These are phyloP conservation scores for Hypoxylon intermedium DNA, from an alignment of 495 filamentous ascomycete species.

Conservation along the genomic window DNA sequence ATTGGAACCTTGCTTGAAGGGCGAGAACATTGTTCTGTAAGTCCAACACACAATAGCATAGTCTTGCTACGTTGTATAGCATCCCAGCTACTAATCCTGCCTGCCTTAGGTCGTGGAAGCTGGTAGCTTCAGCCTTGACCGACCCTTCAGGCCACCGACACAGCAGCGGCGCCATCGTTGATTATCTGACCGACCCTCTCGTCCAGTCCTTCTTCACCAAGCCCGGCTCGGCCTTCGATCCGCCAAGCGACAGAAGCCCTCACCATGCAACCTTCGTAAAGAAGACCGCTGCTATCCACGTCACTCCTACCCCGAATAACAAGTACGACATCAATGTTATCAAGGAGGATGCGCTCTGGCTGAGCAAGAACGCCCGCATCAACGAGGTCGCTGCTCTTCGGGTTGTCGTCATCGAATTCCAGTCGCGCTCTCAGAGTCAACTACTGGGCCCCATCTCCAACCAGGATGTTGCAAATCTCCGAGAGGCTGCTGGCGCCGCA, in stretches of 20 bases:
- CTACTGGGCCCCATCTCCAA: slow-evolving; percentile 70
- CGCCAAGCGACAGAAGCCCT: slow-evolving; percentile 50
- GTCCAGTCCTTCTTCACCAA: slow-evolving; percentile 69
- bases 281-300: slow-evolving; percentile 89
- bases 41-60: slow-evolving; percentile 17
- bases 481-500: slow-evolving; percentile 67
- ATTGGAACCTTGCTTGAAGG: slow-evolving; percentile 55
- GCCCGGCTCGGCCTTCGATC: slow-evolving; percentile 67
- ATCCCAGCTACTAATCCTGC: slow-evolving; percentile 26
- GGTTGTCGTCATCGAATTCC: slow-evolving; percentile 82
- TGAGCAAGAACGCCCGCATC: slow-evolving; percentile 76
- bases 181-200: slow-evolving; percentile 72
- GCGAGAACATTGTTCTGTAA: slow-evolving; percentile 53
- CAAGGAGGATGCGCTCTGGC: slow-evolving; percentile 84
- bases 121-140: slow-evolving; percentile 69
- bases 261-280: slow-evolving; percentile 72
- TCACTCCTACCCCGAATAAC: slow-evolving; percentile 70
- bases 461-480: slow-evolving; percentile 71
- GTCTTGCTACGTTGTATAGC: slow-evolving; percentile 9
- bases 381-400: slow-evolving; percentile 85
- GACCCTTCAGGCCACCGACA: slow-evolving; percentile 58
- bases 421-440: slow-evolving; percentile 69
- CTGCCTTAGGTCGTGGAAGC: slow-evolving; percentile 73
- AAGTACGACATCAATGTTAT: slow-evolving; percentile 79
- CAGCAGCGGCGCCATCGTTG: slow-evolving; percentile 57